Base-by-base conservation (phyloP, 495 filamentous ascomycete species). In the Aspergillus steynii region DNA sequence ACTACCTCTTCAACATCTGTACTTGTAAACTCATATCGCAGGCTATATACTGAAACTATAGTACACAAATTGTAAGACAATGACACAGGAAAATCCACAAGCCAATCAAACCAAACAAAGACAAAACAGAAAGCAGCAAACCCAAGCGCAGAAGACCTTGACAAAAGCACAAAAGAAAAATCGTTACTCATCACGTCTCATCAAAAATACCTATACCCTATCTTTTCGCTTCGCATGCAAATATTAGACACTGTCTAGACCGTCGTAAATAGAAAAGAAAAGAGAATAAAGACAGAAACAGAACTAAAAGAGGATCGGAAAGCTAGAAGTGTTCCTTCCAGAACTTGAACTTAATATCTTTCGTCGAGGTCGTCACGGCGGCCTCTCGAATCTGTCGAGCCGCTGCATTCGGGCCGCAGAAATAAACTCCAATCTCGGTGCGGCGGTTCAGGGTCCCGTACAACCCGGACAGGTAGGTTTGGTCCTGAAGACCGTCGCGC, bases 361-460 rank as follows among this genome's bases (percentile, higher is more conserved):
- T 83, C 6, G 82, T 86, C 25, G 86, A 90, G 6, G 88, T 86
- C 50, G 74, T 67, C 66, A 85, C 88, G 53, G 91, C 88, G 14
- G 95, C 93, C 69, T 86, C 87, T 70, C 86, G 86, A 67, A 99
- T 97, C 70, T 93, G 86, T 65, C 92, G 82, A 1, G 94, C 94
- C 68, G 85, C 85, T n/a, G 82, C 78, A 64, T 86, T 91, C 2
- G 90, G 90, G 56, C 93, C 93, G 71, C 95, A 99, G 79, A 99
- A 98, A 75, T 99, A 99, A 46, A 99, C 94, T 74, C 95, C 95
- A 27, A 99, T 89, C 49, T 96, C 90, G 6, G 92, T 95, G 37
- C 37, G 37, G 7, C 37, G 37, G 37, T 42, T 42, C 64, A 83
- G 82, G 69, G 86, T 77, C 49, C 50, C 75, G 65, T 95, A 89